phyloP scores from a whole-genome alignment of 148 eudicot genomes.

The Chenopodium formosanum region DNA sequence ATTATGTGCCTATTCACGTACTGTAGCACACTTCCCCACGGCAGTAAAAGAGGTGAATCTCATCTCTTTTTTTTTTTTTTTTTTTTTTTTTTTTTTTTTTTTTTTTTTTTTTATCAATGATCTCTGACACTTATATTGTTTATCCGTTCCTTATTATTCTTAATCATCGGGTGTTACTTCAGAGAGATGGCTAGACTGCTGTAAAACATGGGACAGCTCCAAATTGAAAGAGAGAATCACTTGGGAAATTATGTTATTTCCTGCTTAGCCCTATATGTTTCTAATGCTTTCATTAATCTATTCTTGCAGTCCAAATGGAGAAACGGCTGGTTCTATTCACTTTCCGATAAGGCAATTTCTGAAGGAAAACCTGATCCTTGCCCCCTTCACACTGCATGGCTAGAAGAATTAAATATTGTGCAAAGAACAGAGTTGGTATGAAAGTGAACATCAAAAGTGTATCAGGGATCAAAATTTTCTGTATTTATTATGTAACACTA shows the following conservation, averaged over 20 bases:
- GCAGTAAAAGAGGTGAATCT: constrained; percentile 90
- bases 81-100: too few species aligned
- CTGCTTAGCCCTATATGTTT: neutral
- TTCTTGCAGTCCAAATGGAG: constrained; percentile 90
- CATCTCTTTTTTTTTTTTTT: neutral
- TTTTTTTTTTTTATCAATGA: neutral
- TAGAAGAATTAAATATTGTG: constrained; percentile 78
- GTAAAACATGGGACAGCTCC: neutral
- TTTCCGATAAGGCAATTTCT: constrained; percentile 73
- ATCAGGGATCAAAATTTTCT: neutral
- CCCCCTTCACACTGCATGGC: constrained; percentile 90
- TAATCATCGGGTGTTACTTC: neutral
- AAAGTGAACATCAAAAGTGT: neutral
- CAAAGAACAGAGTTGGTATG: constrained; percentile 5
- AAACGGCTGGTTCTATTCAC: constrained; percentile 97
- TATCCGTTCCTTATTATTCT: neutral
- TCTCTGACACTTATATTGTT: neutral
- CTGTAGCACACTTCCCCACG: constrained; percentile 96
- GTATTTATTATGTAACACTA: neutral
- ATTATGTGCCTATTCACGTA: constrained; percentile 89
- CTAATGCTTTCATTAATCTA: constrained; percentile 11
- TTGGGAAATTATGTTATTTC: neutral
- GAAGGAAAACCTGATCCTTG: constrained; percentile 89
- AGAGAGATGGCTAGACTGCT: neutral
- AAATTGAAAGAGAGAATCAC: neutral